Conservation (phyloP, 2,329 filamentous ascomycete genomes). For the Dactylellina haptotyla region DNA sequence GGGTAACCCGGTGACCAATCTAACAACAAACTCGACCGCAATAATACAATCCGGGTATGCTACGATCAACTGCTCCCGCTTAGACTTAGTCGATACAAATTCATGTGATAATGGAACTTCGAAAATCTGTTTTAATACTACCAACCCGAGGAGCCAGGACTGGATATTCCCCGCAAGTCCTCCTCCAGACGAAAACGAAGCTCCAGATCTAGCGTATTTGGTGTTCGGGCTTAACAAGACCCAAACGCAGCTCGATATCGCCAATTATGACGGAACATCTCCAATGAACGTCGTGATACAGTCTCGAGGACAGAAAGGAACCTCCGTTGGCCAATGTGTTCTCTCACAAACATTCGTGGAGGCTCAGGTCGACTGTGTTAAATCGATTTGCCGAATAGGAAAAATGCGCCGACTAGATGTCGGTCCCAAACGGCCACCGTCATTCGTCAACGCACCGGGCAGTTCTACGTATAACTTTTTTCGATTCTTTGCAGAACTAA, state of each 20-base stretch:
- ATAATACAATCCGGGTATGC: conserved; percentile 35
- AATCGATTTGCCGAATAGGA: conserved; percentile 22
- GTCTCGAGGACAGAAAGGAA: conserved; percentile 14
- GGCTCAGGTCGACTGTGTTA: conserved; percentile 25
- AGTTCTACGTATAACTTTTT: conserved; percentile 30
- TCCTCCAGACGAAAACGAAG: neutral
- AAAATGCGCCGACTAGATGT: conserved; percentile 33
- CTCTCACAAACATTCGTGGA: conserved; percentile 41
- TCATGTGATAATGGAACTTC: conserved; percentile 19
- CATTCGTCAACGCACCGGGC: conserved; percentile 23
- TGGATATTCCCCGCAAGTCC: conserved; percentile 38
- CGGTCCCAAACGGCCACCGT: conserved; percentile 27
- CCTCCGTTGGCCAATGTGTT: conserved; percentile 23
- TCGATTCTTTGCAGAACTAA: conserved; percentile 30
- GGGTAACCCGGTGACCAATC: conserved; percentile 16
- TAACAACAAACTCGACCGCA: conserved; percentile 26
- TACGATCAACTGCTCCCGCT: conserved; percentile 29
- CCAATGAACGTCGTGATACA: conserved; percentile 41
- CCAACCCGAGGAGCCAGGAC: neutral
- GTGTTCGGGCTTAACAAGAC: conserved; percentile 28
- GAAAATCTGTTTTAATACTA: conserved; percentile 36
- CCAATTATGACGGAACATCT: conserved; percentile 25
- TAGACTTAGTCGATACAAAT: conserved; percentile 20
- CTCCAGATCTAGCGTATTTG: conserved; percentile 24
- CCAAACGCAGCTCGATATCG: conserved; percentile 12